Base-by-base conservation (phyloP, 495 filamentous ascomycete species). In the Penicillium paradoxum region DNA sequence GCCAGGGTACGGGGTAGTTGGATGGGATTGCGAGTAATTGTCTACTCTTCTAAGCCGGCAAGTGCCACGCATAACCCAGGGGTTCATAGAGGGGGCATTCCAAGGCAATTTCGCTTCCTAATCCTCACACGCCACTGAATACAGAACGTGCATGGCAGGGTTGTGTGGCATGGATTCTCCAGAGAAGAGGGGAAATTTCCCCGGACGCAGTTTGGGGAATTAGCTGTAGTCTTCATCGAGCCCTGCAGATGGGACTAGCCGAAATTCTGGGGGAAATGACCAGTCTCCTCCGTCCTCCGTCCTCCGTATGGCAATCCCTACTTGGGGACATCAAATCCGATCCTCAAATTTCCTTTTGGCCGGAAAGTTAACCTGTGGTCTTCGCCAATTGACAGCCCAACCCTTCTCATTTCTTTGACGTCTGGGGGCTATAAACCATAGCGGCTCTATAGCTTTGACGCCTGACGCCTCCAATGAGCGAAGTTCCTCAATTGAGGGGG, bases 111-210 rank as follows among this genome's bases (percentile, higher is more conserved):
- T 56, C 60, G 49, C 22, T 45, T 53, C 41, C 14, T 11, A 33
- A 27, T 56, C 29, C 41, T 17, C 46, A 33, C 30, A 51, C 51
- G 58, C 61, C 61, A 64, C n/a, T n/a, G n/a, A n/a, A n/a, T n/a
- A n/a, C 60, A 29, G 29, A 38, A 25, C 14, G 6, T 15, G 45
- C 45, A 49, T 49, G 15, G n/a, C 22, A 30, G 19, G 29, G 41
- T 8, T 21, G 37, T 40, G 41, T 51, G 36, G 44, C 47, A 41
- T 42, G 18, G 27, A 33, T 51, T 54, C 41, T 40, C 45, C 55
- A 48, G 25, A 40, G 51, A 46, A 15, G 55, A 33, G 57, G 47
- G 33, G 21, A 44, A 39, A 54, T 49, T 51, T 47, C 43, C 53
- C 57, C 57, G n/a, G 45, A 53, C 49, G 53, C 22, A 6, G 22